A percentile compares a stretch with the other conserved stretches of the same genome.
phyloP scores from a whole-genome alignment of 306 rosid species.

The Cucumis cinereus region DNA sequence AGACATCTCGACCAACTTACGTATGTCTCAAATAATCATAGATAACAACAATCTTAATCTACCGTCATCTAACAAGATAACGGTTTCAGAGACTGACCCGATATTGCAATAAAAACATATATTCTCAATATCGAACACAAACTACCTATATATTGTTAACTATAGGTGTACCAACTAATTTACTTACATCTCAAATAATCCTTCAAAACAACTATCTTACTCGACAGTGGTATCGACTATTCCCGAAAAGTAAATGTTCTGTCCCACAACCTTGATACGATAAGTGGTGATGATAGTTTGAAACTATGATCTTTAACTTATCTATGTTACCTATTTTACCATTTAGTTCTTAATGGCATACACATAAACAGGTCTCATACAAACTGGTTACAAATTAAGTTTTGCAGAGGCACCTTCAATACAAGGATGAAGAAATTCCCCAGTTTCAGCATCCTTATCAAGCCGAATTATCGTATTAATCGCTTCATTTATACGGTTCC shows the following conservation, averaged over 20 bases:
- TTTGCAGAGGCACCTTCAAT: slow-evolving; percentile 48
- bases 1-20: neutral
- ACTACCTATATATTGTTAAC: neutral
- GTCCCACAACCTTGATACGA: neutral
- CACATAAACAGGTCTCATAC: neutral
- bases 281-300: neutral
- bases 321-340: neutral
- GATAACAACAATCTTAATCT: neutral
- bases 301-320: neutral
- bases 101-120: neutral
- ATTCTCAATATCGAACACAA: neutral
- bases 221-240: neutral
- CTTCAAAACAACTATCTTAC: neutral
- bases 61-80: neutral
- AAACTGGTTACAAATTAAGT: neutral
- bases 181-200: neutral
- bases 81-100: neutral
- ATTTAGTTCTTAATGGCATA: neutral
- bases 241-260: neutral
- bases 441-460: slow-evolving; percentile 47
- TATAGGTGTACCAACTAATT: neutral
- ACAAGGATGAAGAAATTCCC: slow-evolving; percentile 65
- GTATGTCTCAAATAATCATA: neutral
- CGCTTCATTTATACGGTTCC: slow-evolving; percentile 58
- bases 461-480: slow-evolving; percentile 52